Evolutionary conservation across 2,329 filamentous ascomycete species (phyloP).

Genomic region (Tolypocladium tundrense): DNA sequence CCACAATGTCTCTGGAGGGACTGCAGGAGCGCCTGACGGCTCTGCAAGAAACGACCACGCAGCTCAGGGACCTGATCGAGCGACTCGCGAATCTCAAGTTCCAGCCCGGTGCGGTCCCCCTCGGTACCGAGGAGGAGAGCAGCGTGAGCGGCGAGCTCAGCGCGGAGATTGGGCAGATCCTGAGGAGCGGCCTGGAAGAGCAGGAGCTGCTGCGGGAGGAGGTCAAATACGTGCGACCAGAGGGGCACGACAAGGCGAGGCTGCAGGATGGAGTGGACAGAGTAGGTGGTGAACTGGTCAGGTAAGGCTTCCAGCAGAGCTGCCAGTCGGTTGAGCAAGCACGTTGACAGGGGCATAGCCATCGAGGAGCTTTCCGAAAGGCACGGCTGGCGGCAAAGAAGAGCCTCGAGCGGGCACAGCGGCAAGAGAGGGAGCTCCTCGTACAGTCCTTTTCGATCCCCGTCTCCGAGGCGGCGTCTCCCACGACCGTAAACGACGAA

Average conservation of each 20-base stretch:
- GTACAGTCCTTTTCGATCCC: constrained; percentile 52
- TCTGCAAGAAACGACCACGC: constrained; percentile 50
- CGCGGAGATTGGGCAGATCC: constrained; percentile 66
- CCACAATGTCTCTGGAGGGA: constrained; percentile 44
- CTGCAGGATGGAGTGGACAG: constrained; percentile 57
- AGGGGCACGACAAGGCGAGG: constrained; percentile 50
- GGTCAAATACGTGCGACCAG: constrained; percentile 53
- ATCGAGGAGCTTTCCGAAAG: constrained; percentile 62
- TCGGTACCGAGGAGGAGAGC: constrained; percentile 36
- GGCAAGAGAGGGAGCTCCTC: constrained; percentile 66
- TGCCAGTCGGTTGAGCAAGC: background rate
- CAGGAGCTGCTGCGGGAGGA: constrained; percentile 74
- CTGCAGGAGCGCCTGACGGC: constrained; percentile 50
- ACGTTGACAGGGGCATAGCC: constrained; percentile 20
- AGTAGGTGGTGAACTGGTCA: constrained; percentile 59
- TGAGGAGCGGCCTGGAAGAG: constrained; percentile 75
- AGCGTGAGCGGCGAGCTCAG: constrained; percentile 61
- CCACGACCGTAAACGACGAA: constrained; percentile 14
- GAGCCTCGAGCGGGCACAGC: constrained; percentile 61
- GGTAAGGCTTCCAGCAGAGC: constrained; percentile 32
- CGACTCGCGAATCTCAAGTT: constrained; percentile 49
- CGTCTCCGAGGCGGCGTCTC: constrained; percentile 20
- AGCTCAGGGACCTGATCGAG: constrained; percentile 49
- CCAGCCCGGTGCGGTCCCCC: constrained; percentile 45
- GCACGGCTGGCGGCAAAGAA: constrained; percentile 73